Base-by-base conservation (phyloP, 257 asterid species). In the Parsonsia alboflavescens region DNA sequence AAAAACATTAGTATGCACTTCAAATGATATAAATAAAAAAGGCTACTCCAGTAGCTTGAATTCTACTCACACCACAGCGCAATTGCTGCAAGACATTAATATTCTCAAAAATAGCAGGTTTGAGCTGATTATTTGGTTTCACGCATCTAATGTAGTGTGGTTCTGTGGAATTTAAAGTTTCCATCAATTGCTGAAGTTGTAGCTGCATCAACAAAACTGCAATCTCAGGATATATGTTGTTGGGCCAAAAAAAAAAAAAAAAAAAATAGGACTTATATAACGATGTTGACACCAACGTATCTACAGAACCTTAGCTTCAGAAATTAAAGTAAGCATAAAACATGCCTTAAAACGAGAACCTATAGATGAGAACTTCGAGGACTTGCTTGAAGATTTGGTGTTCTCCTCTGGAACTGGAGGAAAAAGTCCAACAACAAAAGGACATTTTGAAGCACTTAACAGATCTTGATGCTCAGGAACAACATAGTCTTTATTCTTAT, bases 91-190 rank as follows among this genome's bases (percentile, higher is more conserved):
- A 73, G 81, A 95, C 77, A 72, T 90, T 92, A 85, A 76, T 84
- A 64, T 95, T 92, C 90, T 95, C 99, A 80, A 95, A 92, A 74
- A 92, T 79, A 71, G 93, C 94, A 53, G 99, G 97, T 89, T 95
- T 92, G 76, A 95, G 93, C 61, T 78, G 92, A 86, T 86, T 95
- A 81, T 95, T 95, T 69, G 99, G 99, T 86, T 95, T 95, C 86
- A 95, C 97, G 77, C 99, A 95, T 89, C 99, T 87, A 74, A 95
- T 88, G 82, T 95, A 95, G 82, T 94, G 99, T 79, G 99, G 99
- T 77, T 94, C 96, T 19, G 99, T 92, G 80, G 97, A 90, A 82
- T 88, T 95, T 76, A 95, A 84, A 39, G 97, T 92, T 1, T 95
- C 99, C 99, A 95, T 92, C 93, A 95, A 79, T 76, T 85, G 91